phyloP scores from a whole-genome alignment of 495 filamentous ascomycete genomes.

The Xylaria sp. region DNA sequence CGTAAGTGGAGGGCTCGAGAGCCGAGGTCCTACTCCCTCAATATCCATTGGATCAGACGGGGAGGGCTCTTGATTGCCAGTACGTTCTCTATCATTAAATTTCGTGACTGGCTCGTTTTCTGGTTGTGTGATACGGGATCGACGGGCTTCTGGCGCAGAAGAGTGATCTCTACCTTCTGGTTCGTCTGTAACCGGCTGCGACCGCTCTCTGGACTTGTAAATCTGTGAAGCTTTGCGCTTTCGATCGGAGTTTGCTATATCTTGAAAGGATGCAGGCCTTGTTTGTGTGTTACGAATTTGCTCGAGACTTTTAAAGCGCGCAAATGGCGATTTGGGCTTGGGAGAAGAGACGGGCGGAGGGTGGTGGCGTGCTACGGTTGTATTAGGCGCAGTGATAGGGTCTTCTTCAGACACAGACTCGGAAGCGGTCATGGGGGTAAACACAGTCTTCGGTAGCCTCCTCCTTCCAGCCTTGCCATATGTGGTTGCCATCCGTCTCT shows the following conservation, averaged over 20 bases:
- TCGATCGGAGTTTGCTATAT: slow-evolving; percentile 28
- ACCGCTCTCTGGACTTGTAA: slow-evolving; percentile 33
- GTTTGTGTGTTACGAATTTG: not conserved
- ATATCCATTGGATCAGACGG: slow-evolving; percentile 30
- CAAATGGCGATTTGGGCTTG: slow-evolving; percentile 25
- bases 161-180: slow-evolving; percentile 4
- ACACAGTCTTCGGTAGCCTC: slow-evolving; percentile 37
- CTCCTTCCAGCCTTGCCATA: slow-evolving; percentile 49
- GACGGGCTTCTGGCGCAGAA: slow-evolving; percentile 27
- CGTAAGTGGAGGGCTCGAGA: slow-evolving; percentile 42
- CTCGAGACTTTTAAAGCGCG: slow-evolving; percentile 27
- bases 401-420: slow-evolving; percentile 41
- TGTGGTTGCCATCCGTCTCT: slow-evolving; percentile 43
- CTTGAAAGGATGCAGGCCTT: slow-evolving; percentile 7
- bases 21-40: slow-evolving; percentile 26
- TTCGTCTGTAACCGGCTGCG: slow-evolving; percentile 25
- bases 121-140: slow-evolving; percentile 30
- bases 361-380: slow-evolving; percentile 30
- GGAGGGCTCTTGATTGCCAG: slow-evolving; percentile 8
- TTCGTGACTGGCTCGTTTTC: slow-evolving; percentile 4
- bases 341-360: slow-evolving; percentile 33
- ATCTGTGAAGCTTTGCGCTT: slow-evolving; percentile 44
- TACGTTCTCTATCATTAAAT: not conserved
- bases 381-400: slow-evolving; percentile 32
- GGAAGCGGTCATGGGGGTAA: slow-evolving; percentile 34